Evolutionary conservation across 2,329 filamentous ascomycete species (phyloP).

Genomic region (Neofusicoccum umdonicola): DNA sequence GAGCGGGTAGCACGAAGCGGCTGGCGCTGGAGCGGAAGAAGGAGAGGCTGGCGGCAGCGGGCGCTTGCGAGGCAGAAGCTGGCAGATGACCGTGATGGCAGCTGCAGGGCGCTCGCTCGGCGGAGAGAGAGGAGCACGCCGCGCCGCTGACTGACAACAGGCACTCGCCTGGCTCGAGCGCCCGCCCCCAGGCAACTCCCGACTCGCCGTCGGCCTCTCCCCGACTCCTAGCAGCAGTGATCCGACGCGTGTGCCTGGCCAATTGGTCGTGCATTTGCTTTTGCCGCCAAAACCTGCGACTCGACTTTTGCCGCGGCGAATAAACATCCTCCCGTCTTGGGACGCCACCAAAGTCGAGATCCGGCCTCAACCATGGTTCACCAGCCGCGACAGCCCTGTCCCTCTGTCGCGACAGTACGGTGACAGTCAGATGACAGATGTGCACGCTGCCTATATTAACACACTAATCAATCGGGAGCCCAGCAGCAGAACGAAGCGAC

Average conservation of each 20-base stretch:
- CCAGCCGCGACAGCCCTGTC: neutral
- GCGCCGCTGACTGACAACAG: neutral
- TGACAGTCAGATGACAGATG: neutral
- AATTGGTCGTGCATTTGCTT: neutral
- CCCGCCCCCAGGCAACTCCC: neutral
- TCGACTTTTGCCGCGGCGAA: neutral
- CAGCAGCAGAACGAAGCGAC: neutral
- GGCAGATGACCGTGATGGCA: conserved; percentile 7
- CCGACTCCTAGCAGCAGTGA: neutral
- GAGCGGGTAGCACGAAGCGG: conserved; percentile 3
- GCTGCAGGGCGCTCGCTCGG: neutral
- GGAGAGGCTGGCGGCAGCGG: neutral
- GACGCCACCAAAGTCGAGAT: neutral
- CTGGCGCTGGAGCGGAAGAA: neutral
- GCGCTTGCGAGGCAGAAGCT: neutral
- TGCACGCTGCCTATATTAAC: neutral
- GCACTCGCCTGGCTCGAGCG: neutral
- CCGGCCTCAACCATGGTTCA: neutral
- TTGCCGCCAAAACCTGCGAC: neutral
- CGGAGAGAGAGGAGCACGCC: neutral
- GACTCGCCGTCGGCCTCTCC: neutral
- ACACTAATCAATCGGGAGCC: neutral
- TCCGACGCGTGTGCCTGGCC: neutral
- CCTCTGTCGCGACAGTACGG: neutral
- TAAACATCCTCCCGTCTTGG: neutral